Base-by-base conservation (phyloP, 2,329 filamentous ascomycete genomes). In the Ambrosiella cleistominuta region DNA sequence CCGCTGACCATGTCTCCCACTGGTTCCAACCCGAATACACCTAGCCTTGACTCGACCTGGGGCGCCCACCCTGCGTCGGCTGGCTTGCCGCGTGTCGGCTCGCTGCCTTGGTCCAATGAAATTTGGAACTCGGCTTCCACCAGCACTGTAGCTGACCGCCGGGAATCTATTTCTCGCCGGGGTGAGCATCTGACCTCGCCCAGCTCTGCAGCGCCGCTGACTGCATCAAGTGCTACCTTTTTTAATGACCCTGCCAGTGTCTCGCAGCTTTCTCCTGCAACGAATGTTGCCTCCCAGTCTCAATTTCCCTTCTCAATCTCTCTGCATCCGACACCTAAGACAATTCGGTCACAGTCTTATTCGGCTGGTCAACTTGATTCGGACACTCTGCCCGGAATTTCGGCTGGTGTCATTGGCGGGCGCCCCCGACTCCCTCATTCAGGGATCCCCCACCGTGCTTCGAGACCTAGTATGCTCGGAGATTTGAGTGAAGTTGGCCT, bases 301-400 rank as follows among this genome's bases (percentile, higher is more conserved):
- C 81, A 91, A 62, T 86, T 95, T 57, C 87, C 88, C 0, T 95
- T 95, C 65, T 79, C 86, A 6, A 94, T 95, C 63, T 89, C 89
- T 3, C 75, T 95, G 17, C 87, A 95, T 62, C 89, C 91, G 0
- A 93, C 88, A 0, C 87, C 87, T 1, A 97, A 97, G 70, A 89
- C 88, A 1, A 93, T 95, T 65, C 83, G 93, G 49, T 98, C 93
- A 5, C 88, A 96, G 69, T 97, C 93, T 3, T 97, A 97, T 69
- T 97, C 91, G 0, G 91, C 95, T 53, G 90, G 90, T 3, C 90
- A 96, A 67, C 75, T 89, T 61, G 89, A 95, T 57, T 78, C 83
- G 0, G 86, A 91, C 60, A 70, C 70, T 1, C 64, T 71, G 12
- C 65, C 69, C 2, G 64, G 72, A 35, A 65, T 70, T 1, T 71